Evolutionary conservation across 768 basidiomycete genomes (phyloP), one percentile per base, ranked within the genome.

Genomic region (Mycena alexandri): DNA sequence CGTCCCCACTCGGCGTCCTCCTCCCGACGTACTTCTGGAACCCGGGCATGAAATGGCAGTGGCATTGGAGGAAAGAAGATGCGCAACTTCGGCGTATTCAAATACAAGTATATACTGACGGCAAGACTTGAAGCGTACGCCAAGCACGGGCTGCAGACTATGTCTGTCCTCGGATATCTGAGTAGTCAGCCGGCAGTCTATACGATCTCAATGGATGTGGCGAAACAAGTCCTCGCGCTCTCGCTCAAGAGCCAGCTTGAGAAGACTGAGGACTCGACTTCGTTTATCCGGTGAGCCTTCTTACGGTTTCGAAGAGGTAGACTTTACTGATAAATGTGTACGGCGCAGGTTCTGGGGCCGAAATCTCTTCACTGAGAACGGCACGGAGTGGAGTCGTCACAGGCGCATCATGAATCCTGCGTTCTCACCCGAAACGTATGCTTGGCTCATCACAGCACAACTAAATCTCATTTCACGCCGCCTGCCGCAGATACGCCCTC

Each of bases 351-450:
- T 50, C 7, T 63, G 54, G 53, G 54, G 62, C 5, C 5, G 38
- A 14, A 63, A 63, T 24, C 13, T 63, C 16, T 55, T 63, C 34
- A 56, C 62, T 5, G 62, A 55, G 19, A 56, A 63, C 42, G 62
- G 62, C 6, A 3, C 54, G 4, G 54, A 56, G 33, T 63, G 62
- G 62, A 63, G 62, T 50, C 62, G 62, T 19, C 62, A 63, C 25
- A 19, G 62, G n/a, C 53, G 62, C 5, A 56, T 63, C 5, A 47
- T 63, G 54, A 63, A 63, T 16, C 62, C 62, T 5, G 62, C 54
- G 5, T 63, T 63, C 22, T 41, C 21, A 14, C 62, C 62, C 5
- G 54, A 46, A 34, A 42, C 54, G 62, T 56, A n/a, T 13, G 51
- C 53, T 46, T 10, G 14, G 11, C 6, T 24, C 42, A 7, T 43